Base-by-base conservation (phyloP, 768 basidiomycete species). In the Calocybe gangraenosa region DNA sequence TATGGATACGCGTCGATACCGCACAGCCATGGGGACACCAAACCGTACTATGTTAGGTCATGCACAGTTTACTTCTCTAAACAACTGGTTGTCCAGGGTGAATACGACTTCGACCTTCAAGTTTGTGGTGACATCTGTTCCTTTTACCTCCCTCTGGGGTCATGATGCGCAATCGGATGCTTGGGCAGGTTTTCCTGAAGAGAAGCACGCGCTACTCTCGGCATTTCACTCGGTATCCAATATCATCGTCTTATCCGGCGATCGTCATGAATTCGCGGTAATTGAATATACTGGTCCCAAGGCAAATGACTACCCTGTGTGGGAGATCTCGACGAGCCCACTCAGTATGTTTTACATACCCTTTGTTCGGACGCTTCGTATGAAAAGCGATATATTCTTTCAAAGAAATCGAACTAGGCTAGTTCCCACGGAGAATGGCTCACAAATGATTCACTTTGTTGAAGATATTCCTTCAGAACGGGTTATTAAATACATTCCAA, bases 251-350 rank as follows among this genome's bases (percentile, higher is more conserved):
- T 63, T 89, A 36, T 81, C 79, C 2, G 87, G 86, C 7, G 87
- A 88, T 58, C 72, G 87, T 17, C 87, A 90, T 59, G 87, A 89
- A 63, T 89, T 88, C 54, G 86, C 86, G 1, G 78, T 77, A 3
- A 73, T 87, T 52, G 78, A 83, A 62, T 84, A 79, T 59, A 70
- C 67, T 42, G 55, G 69, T 47, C 50, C 61, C 35, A 58, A 66
- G 49, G 44, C 59, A 42, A 41, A 59, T 34, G 51, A 62, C 4
- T 67, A 79, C 49, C 52, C 66, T 7, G 69, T 86, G 20, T 62
- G 68, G 35, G 87, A 89, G 57, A 71, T 87, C 48, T 84, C 82
- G 18, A 87, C 85, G 5, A 76, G 74, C 49, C 87, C 87, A 4
- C 56, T 85, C 57, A 84, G 71, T 65, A 81, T 80, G 79, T 83